Evolutionary conservation across 805 yeast species (phyloP).

Genomic region (Hemisphaericaspora nanyangensis): DNA sequence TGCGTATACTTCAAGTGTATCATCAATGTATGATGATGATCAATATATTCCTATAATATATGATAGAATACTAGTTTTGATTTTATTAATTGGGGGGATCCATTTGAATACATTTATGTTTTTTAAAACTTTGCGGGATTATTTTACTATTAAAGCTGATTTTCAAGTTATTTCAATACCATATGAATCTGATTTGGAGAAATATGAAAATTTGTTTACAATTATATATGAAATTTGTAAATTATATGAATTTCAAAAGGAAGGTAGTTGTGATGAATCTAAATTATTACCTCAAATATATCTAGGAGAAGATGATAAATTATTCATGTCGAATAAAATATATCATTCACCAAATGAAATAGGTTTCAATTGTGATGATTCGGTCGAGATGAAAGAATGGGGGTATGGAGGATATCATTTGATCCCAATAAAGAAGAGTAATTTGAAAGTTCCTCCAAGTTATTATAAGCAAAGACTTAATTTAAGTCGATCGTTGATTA

Average conservation of each 20-base stretch:
- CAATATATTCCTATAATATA: neutral
- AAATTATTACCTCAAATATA: neutral
- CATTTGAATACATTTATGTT: constrained; percentile 3
- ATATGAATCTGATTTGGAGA: too few species aligned
- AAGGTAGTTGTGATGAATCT: neutral
- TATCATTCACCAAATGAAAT: neutral
- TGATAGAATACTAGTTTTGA: constrained; percentile 3
- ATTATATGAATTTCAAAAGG: too few species aligned
- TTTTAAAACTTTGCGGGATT: constrained; percentile 3
- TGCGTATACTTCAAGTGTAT: neutral
- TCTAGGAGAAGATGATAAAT: neutral
- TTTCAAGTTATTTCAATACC: constrained; percentile 2
- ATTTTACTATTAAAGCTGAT: neutral
- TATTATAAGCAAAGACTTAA: neutral
- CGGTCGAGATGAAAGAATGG: too few species aligned
- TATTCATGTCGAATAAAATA: too few species aligned
- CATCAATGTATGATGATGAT: constrained; percentile 3
- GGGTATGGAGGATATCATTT: neutral
- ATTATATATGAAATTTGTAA: too few species aligned
- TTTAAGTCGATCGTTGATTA: neutral
- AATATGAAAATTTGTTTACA: neutral
- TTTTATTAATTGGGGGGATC: neutral
- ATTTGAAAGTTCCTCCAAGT: neutral
- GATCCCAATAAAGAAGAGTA: neutral
- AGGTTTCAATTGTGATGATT: too few species aligned